Base-by-base conservation (phyloP, 139 green algal genomes). In the Chloropicon primus region DNA sequence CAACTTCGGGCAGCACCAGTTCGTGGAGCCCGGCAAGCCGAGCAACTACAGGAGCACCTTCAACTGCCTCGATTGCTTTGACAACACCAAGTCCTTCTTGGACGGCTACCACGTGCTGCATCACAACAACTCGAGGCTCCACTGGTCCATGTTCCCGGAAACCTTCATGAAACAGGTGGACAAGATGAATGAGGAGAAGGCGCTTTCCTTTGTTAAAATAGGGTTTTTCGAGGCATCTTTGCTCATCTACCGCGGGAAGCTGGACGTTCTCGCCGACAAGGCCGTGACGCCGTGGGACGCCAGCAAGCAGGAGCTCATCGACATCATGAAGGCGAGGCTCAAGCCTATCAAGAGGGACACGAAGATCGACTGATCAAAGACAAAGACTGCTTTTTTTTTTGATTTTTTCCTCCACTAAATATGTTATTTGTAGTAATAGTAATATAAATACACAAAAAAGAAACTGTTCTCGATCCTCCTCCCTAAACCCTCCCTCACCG, bases 1-100 rank as follows among this genome's bases (percentile, higher is more conserved):
- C 27, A 97, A 97, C 83, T 97, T 91, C 89, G 92, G 76, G 73
- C 93, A 97, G 86, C 93, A 97, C 84, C 80, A 93, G 0, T 96
- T 97, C 76, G 78, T 97, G 0, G 81, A 96, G 53, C 84, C 88
- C 0, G 29, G 73, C 0, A n/a, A 27, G 0, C 84, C 91, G 0
- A 87, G 78, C 78, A 77, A 82, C 72, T 93, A 89, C 75, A 28
- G 71, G 26, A 27, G 24, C 27, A 23, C 81, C 81, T 97, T 96
- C 91, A 96, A 94, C 77, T 92, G 87, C 75, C 24, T 94, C 2
- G 84, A 80, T 22, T 88, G 83, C 24, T 3, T 73, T 0, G 93
- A 96, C 82, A 97, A 97, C 77, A 26, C 72, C 2, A 80, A 78
- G 1, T 92, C 85, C 0, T 97, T 93, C 88, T 96, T 97, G 76